Base-by-base conservation (phyloP, 2,329 filamentous ascomycete species). In the Phaeosphaeriaceae sp. region DNA sequence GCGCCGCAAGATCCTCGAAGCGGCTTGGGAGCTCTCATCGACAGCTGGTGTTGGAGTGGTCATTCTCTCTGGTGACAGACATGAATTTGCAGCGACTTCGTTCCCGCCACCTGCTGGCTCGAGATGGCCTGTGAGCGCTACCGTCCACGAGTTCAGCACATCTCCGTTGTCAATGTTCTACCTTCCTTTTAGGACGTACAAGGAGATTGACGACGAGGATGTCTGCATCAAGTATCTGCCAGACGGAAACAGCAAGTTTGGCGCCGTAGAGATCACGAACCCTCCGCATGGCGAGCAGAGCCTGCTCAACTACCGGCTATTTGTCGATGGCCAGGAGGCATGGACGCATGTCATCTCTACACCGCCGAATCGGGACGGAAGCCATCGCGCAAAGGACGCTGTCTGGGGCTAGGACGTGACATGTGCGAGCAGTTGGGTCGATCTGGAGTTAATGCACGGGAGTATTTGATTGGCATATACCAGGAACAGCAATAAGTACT, bases 101-200 rank as follows among this genome's bases (percentile, higher is more conserved):
- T 89, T 89, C 68, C 86, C 86, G 9, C 84, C 85, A 15, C 79
- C 89, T 83, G 17, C 88, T 85, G n/a, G 87, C 83, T 61, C 82
- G 66, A 52, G 83, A 80, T 62, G 86, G 87, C 49, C 85, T 77
- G 55, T 74, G 2, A 75, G 70, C 36, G 69, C 76, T 1, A 73
- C 73, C 1, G 91, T 96, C 0, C 90, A 96, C 69, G 95, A 99
- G 76, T 98, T 97, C 77, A 95, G 91, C 22, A 93, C 91, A 0
- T 95, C 91, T 54, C 95, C 95, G 0, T 76, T 99, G 51, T 96
- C 89, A 74, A 96, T 98, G 84, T 99, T 99, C 74, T 97, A 95
- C 67, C 85, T 95, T 4, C 95, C 95, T 0, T 80, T 94, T 22
- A 85, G 89, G 1, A 94, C 92, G 0, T 99, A 98, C 77, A 84